Conservation (phyloP, 805 yeast species). For the Kluyveromyces lactis region DNA sequence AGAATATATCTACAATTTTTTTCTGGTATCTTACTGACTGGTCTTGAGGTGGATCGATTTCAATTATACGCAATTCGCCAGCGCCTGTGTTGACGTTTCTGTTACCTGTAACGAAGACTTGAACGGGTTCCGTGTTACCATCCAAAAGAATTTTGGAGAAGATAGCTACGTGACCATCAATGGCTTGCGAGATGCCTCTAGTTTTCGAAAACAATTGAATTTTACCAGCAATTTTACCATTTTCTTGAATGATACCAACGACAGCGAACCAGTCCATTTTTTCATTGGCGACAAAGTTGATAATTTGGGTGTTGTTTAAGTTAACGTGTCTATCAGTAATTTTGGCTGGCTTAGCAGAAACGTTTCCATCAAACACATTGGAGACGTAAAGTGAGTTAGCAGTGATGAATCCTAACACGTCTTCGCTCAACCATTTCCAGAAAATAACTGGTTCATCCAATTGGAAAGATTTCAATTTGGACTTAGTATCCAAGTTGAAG, state of each 20-base stretch:
- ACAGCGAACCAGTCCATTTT: conserved; percentile 88
- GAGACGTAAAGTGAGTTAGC: conserved; percentile 68
- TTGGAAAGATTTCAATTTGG: conserved; percentile 80
- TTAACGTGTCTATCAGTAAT: conserved; percentile 79
- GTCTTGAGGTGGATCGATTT: conserved; percentile 72
- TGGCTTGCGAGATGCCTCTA: conserved; percentile 90
- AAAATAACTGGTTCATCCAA: conserved; percentile 83
- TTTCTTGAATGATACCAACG: conserved; percentile 90
- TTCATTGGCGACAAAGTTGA: conserved; percentile 77
- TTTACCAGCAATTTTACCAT: conserved; percentile 91
- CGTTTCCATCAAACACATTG: conserved; percentile 75
- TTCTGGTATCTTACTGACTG: conserved; percentile 45
- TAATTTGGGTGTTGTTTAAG: conserved; percentile 75
- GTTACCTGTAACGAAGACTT: conserved; percentile 88
- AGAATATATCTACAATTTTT: conserved; percentile 85
- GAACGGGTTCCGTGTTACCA: conserved; percentile 64
- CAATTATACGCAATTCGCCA: conserved; percentile 83
- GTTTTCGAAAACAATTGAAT: conserved; percentile 85
- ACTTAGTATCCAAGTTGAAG: conserved; percentile 80
- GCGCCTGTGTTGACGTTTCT: conserved; percentile 69
- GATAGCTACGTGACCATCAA: conserved; percentile 94
- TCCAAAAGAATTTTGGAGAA: conserved; percentile 72
- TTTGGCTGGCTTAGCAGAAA: conserved; percentile 67
- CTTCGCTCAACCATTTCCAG: conserved; percentile 87
- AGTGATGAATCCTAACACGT: conserved; percentile 76